These are phyloP conservation scores for Colletotrichum liriopes DNA, from an alignment of 2,329 filamentous ascomycete species.

Conservation along the genomic window DNA sequence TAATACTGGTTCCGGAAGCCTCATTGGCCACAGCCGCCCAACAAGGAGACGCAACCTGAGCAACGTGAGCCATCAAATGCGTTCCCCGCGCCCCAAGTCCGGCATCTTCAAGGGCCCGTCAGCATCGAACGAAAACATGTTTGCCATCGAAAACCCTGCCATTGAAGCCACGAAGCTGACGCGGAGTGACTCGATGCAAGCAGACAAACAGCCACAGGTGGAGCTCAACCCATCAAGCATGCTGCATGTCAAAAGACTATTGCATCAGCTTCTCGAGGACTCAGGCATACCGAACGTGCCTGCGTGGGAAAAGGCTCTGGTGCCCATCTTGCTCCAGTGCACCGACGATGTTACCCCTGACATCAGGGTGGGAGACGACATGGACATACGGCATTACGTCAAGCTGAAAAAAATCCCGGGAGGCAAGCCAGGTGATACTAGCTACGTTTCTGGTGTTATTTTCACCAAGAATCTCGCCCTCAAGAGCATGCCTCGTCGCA, in stretches of 20 bases:
- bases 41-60: slow-evolving; percentile 86
- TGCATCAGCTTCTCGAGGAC: slow-evolving; percentile 88
- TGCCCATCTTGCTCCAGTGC: slow-evolving; percentile 91
- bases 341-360: slow-evolving; percentile 96
- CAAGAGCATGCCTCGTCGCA: slow-evolving; percentile 94
- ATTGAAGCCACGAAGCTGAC: slow-evolving; percentile 68
- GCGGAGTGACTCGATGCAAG: slow-evolving; percentile 88
- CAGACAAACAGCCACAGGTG: slow-evolving; percentile 79
- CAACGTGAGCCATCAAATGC: slow-evolving; percentile 81
- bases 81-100: slow-evolving; percentile 79
- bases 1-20: slow-evolving; percentile 67
- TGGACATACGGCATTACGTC: slow-evolving; percentile 97
- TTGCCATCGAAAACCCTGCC: slow-evolving; percentile 62
- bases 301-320: slow-evolving; percentile 90
- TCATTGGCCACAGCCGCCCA: slow-evolving; percentile 73
- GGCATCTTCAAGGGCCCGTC: slow-evolving; percentile 71
- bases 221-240: slow-evolving; percentile 91
- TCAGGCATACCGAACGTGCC: slow-evolving; percentile 78
- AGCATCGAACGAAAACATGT: slow-evolving; percentile 66
- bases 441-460: slow-evolving; percentile 96
- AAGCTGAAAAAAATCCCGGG: slow-evolving; percentile 98
- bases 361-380: slow-evolving; percentile 90
- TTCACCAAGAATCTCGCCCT: slow-evolving; percentile 97
- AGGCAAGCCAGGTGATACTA: slow-evolving; percentile 89
- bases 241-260: slow-evolving; percentile 87